Percentiles rank a stretch among this genome's conserved stretches.
Evolutionary conservation across 192 early-diverging fungal genomes (phyloP).

Genomic region (Backusella luteola): DNA sequence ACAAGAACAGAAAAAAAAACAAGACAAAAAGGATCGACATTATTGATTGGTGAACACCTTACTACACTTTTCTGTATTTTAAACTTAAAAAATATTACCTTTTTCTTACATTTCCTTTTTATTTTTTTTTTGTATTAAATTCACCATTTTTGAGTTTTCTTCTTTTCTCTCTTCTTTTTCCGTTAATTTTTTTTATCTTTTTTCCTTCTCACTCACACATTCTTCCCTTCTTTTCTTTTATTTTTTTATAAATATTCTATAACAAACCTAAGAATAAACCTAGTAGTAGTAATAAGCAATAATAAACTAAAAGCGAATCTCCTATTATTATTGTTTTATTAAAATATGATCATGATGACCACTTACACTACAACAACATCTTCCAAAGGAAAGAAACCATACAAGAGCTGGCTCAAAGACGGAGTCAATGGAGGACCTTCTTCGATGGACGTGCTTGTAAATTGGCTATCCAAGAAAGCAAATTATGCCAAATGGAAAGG

Average conservation of each 20-base stretch:
- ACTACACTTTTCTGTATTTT: not conserved
- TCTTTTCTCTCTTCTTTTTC: not conserved
- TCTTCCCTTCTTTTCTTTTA: not conserved
- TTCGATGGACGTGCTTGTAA: slow-evolving; percentile 30
- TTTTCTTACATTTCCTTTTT: not conserved
- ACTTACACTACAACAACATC: slow-evolving; percentile 17
- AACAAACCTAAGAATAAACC: not conserved
- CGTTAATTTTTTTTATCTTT: not conserved
- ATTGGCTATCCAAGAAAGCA: slow-evolving; percentile 30
- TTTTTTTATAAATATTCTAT: not conserved
- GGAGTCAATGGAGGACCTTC: slow-evolving; percentile 30
- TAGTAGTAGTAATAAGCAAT: not conserved
- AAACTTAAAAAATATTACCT: not conserved
- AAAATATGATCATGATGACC: slow-evolving; percentile 28
- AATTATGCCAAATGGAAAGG: slow-evolving; percentile 34
- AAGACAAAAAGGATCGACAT: not conserved
- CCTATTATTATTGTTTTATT: not conserved
- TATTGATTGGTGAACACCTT: not conserved
- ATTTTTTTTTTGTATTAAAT: not conserved
- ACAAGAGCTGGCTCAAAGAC: slow-evolving; percentile 34
- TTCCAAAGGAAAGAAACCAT: slow-evolving; percentile 31
- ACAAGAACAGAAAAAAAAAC: not conserved
- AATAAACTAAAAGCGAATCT: not conserved
- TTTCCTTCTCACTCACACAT: not conserved
- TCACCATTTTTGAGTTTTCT: not conserved